Conservation (phyloP, 768 basidiomycete genomes). For the Kwoniella botswanensis region DNA sequence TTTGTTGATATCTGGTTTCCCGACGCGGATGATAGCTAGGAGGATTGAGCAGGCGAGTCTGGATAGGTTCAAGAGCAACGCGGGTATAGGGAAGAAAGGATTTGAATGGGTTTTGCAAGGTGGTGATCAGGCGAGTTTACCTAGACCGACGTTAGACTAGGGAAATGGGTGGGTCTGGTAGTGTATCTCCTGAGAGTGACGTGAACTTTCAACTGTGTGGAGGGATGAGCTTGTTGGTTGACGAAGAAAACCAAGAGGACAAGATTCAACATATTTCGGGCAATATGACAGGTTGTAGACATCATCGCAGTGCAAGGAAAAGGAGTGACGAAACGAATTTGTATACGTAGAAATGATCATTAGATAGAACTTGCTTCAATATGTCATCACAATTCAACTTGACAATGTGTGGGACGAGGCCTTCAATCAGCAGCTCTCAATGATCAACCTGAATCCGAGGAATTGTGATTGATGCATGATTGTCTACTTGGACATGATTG, state of each 20-base stretch:
- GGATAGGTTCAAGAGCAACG: constrained; percentile 90
- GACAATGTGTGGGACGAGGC: background rate
- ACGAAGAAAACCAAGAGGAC: background rate
- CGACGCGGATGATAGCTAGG: constrained; percentile 66
- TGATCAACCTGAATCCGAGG: background rate
- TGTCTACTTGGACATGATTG: background rate
- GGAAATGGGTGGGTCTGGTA: no score
- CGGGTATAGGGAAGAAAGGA: constrained; percentile 81
- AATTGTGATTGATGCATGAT: background rate
- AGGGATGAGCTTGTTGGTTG: no score
- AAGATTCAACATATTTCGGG: background rate
- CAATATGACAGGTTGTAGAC: background rate
- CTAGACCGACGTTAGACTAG: constrained; percentile 12
- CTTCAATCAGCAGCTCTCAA: background rate
- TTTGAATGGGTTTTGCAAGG: constrained; percentile 79
- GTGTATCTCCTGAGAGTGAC: no score
- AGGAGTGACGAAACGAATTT: background rate
- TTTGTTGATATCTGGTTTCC: constrained; percentile 64
- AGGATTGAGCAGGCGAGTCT: constrained; percentile 83
- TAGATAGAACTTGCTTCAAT: background rate
- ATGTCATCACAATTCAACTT: constrained; percentile 13
- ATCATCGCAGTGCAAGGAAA: background rate
- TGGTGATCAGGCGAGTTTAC: constrained; percentile 16
- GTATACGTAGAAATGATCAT: background rate
- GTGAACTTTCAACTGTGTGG: no score